Percentiles rank a stretch among this genome's conserved stretches.
phyloP scores from a whole-genome alignment of 2,329 filamentous ascomycete genomes.

The Colletotrichum euphorbiae region DNA sequence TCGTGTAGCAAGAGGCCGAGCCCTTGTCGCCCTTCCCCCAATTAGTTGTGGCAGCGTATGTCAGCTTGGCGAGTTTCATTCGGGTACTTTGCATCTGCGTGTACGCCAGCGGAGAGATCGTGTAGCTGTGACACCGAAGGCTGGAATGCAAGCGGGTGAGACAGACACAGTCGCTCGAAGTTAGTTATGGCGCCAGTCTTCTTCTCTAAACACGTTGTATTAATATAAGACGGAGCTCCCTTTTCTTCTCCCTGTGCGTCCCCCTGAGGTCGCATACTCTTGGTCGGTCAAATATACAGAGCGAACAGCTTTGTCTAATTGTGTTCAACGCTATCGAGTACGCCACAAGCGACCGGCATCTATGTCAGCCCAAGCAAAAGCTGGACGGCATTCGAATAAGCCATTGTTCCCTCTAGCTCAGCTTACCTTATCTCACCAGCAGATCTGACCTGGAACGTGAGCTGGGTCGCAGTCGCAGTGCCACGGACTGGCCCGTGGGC shows the following conservation, averaged over 20 bases:
- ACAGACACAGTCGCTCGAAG: constrained; percentile 16
- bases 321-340: not conserved
- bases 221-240: constrained; percentile 28
- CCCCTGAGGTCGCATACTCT: not conserved
- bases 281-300: not conserved
- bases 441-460: no score
- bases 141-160: constrained; percentile 20
- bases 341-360: not conserved
- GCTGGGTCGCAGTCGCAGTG: constrained; percentile 17
- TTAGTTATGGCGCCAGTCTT: not conserved
- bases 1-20: constrained; percentile 9
- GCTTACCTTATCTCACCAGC: not conserved
- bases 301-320: not conserved
- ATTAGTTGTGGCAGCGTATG: constrained; percentile 30
- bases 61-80: constrained; percentile 24
- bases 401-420: constrained; percentile 2
- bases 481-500: constrained; percentile 36
- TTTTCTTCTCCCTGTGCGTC: constrained; percentile 29
- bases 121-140: constrained; percentile 9
- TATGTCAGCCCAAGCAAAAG: constrained; percentile 14
- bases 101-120: no score
- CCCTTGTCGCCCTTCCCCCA: constrained; percentile 9
- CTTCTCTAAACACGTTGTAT: constrained; percentile 1
- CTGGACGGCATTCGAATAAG: constrained; percentile 5
- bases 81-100: constrained; percentile 9